Percentiles rank a stretch among this genome's conserved stretches.
phyloP scores from a whole-genome alignment of 2,329 filamentous ascomycete genomes.

The Akanthomyces dipterigenus region DNA sequence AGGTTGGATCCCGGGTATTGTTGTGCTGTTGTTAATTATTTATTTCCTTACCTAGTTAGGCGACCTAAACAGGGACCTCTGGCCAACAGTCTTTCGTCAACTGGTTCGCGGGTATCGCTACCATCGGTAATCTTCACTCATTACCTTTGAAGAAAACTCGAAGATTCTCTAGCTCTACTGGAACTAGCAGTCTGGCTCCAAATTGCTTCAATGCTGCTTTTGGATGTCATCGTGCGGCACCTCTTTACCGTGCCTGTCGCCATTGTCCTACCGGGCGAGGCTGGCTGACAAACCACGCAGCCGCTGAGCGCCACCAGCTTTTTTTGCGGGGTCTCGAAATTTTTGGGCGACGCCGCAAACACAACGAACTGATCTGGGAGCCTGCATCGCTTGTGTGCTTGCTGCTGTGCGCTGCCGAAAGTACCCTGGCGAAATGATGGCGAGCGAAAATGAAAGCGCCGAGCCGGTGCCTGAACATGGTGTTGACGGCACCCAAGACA shows the following conservation, averaged over 20 bases:
- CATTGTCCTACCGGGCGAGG: neutral
- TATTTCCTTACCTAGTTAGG: too few relatives aligned
- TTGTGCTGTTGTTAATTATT: too few relatives aligned
- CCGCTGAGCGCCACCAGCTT: conserved; percentile 2
- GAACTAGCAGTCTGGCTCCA: too few relatives aligned
- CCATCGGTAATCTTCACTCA: too few relatives aligned
- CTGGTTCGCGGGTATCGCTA: too few relatives aligned
- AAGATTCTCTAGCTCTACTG: too few relatives aligned
- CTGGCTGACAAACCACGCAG: conserved; percentile 5
- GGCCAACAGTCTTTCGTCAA: too few relatives aligned
- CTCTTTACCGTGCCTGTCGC: neutral
- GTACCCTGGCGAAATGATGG: neutral
- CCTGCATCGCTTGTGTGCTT: neutral
- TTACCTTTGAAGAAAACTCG: too few relatives aligned
- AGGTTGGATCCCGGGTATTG: neutral
- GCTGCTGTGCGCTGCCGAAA: neutral
- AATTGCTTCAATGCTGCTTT: neutral
- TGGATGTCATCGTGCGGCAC: neutral
- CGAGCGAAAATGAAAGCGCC: neutral
- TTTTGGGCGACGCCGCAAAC: conserved; percentile 5
- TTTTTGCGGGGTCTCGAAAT: conserved; percentile 14
- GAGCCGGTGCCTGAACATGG: conserved; percentile 14
- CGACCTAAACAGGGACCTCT: too few relatives aligned
- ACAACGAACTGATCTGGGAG: conserved; percentile 1
- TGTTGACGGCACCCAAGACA: conserved; percentile 28